These are phyloP conservation scores for Cardamine occulta DNA, from an alignment of 345 rosid species.

Conservation along the genomic window DNA sequence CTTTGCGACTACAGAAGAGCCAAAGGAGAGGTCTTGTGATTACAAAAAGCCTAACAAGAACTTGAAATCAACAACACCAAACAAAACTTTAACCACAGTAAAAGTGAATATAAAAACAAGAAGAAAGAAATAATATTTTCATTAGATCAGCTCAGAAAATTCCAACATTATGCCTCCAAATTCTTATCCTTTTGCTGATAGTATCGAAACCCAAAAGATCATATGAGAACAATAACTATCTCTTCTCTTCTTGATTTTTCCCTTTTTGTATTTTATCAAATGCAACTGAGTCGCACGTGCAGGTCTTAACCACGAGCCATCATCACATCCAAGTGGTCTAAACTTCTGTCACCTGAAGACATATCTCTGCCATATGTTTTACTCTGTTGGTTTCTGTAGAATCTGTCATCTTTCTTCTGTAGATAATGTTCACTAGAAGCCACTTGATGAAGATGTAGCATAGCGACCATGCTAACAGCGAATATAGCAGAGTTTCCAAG, in stretches of 20 bases:
- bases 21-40: too few relatives aligned
- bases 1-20: too few relatives aligned
- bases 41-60: too few relatives aligned
- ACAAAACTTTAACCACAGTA: conserved; percentile 17
- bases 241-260: conserved; percentile 24
- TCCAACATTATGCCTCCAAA: conserved; percentile 40
- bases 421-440: conserved; percentile 47
- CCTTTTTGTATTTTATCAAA: conserved; percentile 1
- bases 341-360: conserved; percentile 46
- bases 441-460: conserved; percentile 70
- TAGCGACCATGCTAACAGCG: conserved; percentile 73
- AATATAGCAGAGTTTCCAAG: conserved; percentile 83
- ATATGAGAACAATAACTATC: conserved; percentile 24
- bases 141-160: conserved; percentile 26
- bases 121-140: conserved; percentile 31
- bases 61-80: conserved; percentile 22
- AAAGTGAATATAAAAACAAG: neutral
- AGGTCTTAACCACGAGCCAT: conserved; percentile 70
- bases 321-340: conserved; percentile 71
- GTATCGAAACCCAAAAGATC: conserved; percentile 1
- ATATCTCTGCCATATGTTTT: conserved; percentile 47
- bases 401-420: conserved; percentile 47
- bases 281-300: conserved; percentile 25
- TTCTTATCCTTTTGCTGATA: conserved; percentile 22
- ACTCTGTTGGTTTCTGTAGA: conserved; percentile 41